Evolutionary conservation across 176 grass and related monocot species (phyloP), one percentile per base, ranked within the genome.

Genomic region (Triticum turgidum): DNA sequence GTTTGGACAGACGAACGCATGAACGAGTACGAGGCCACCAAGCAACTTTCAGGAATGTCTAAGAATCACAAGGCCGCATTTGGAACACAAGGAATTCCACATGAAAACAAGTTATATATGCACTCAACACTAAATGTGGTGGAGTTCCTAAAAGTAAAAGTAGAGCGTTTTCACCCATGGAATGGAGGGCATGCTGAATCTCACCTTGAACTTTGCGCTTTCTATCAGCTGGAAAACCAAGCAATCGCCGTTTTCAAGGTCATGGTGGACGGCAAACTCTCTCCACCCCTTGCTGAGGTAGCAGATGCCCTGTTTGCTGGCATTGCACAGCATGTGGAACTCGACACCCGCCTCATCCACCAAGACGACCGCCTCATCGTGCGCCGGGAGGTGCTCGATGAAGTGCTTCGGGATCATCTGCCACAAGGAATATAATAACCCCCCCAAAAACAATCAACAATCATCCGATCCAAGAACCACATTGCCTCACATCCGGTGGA

Each of bases 221-320:
- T 77, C 27, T 8, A 85, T 82, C 74, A 93, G 66, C 41, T 97
- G 85, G 82, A 97, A 94, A 47, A 97, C 87, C 39, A 94, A 17
- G 29, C 89, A 90, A 81, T 97, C 95, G 49, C 54, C 95, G 56
- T 97, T 90, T 5, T 8, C 90, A 59, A 97, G 84, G 76, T 97
- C 83, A 77, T 94, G 95, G 3, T 91, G 0, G 33, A 97, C 81
- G 82, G 92, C 17, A 15, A 97, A 94, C 22, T 87, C 90, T 73
- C 88, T 93, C 95, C 92, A 94, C 21, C 92, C 90, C 0, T 49
- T 92, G 63, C 89, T 92, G 41, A 97, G 78, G 9, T 22, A 10
- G 21, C 14, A 7, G 52, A 1, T 62, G 61, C 92, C 92, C 15
- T 2, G 34, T 83, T 88, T 94, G 10, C 58, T 74, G 1, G 90